These are phyloP conservation scores for Chrysochromulina parva DNA, from an alignment of 78 protist species.

Conservation along the genomic window DNA sequence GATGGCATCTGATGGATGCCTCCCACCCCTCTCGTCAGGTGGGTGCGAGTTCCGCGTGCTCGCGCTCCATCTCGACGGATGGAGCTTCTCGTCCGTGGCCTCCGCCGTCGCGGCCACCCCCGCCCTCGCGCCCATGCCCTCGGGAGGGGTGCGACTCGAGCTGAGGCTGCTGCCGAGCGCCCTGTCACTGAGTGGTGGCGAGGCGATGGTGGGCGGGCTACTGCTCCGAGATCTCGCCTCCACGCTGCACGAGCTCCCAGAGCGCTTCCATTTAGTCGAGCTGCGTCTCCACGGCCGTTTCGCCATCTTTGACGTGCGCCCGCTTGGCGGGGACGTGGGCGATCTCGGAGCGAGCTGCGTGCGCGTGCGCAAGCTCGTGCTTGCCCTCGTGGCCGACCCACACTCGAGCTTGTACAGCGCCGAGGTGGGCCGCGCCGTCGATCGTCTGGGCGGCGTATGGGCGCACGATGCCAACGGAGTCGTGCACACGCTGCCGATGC, in stretches of 20 bases:
- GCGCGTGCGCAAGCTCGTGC: not conserved
- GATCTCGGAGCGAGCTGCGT: not conserved
- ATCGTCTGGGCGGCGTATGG: not conserved
- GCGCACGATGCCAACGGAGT: too few relatives aligned
- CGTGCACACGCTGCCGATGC: too few relatives aligned
- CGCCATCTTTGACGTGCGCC: not conserved
- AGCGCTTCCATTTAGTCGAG: not conserved
- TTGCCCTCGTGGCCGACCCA: not conserved
- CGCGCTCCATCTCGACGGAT: too few relatives aligned
- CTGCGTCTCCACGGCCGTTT: not conserved
- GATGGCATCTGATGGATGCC: too few relatives aligned
- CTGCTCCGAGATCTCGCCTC: not conserved
- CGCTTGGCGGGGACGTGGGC: not conserved
- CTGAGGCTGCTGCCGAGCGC: too few relatives aligned
- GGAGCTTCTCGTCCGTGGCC: too few relatives aligned
- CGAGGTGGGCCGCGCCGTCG: not conserved
- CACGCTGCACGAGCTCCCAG: not conserved
- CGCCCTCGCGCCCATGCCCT: too few relatives aligned
- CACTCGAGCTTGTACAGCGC: not conserved
- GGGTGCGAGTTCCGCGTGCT: too few relatives aligned
- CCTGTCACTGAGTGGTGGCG: not conserved
- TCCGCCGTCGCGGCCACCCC: too few relatives aligned
- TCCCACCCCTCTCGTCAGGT: too few relatives aligned
- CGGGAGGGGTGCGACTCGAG: too few relatives aligned
- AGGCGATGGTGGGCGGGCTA: not conserved